These are phyloP conservation scores for Plasmodium fragile DNA, from an alignment of 169 alveolate genomes.

Conservation along the genomic window DNA sequence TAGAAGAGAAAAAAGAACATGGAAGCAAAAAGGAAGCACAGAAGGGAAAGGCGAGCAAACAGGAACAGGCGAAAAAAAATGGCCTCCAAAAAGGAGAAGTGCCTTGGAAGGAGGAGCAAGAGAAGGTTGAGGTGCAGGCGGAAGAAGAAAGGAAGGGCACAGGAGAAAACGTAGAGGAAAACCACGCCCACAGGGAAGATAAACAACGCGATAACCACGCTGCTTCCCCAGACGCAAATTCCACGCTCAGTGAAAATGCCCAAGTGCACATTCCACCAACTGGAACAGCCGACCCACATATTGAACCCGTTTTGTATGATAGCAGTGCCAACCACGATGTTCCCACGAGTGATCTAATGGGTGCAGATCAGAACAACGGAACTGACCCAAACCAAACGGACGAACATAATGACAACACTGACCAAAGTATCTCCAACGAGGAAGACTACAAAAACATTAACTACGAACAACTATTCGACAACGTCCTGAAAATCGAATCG, in stretches of 20 bases:
- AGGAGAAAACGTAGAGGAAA: neutral
- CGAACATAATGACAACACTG: neutral
- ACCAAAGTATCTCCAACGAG: neutral
- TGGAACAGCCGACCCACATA: neutral
- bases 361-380: neutral
- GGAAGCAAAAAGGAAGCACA: slow-evolving; percentile 5
- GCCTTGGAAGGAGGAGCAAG: neutral
- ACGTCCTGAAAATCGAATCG: slow-evolving; percentile 60
- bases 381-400: neutral
- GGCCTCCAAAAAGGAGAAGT: neutral
- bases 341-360: neutral
- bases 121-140: neutral
- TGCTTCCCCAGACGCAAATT: neutral
- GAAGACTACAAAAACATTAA: slow-evolving; percentile 68
- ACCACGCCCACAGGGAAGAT: neutral
- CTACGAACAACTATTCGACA: slow-evolving; percentile 70
- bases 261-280: neutral
- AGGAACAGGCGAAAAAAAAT: neutral
- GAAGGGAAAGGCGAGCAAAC: neutral
- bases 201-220: neutral
- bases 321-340: neutral
- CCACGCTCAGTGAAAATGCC: neutral
- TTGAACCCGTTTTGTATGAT: neutral
- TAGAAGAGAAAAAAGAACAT: slow-evolving; percentile 20
- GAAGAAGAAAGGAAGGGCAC: neutral